phyloP scores from a whole-genome alignment of 1,284 basidiomycete genomes.

The Leccinum subspadiceum region DNA sequence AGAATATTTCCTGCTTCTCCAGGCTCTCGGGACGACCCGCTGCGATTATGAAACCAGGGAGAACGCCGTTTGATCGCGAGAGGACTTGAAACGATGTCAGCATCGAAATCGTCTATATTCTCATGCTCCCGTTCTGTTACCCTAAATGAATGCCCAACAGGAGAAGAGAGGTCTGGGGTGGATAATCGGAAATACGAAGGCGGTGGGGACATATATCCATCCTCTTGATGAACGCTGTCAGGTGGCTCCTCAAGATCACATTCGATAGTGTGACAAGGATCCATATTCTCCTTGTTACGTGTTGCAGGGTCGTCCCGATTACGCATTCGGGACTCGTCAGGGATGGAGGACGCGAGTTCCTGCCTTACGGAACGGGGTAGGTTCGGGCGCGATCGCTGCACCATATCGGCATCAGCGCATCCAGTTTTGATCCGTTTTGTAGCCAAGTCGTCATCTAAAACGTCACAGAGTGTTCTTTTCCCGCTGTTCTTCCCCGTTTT shows the following conservation, averaged over 20 bases:
- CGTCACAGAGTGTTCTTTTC: slow-evolving; percentile 67
- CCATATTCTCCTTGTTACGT: slow-evolving; percentile 41
- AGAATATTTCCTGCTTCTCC: slow-evolving; percentile 33
- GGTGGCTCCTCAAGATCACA: slow-evolving; percentile 26
- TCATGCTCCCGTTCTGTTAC: slow-evolving; percentile 12
- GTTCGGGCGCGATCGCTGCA: slow-evolving; percentile 35
- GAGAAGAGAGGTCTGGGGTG: slow-evolving; percentile 65
- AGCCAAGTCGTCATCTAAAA: slow-evolving; percentile 62
- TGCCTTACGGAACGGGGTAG: slow-evolving; percentile 20
- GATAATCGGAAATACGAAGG: slow-evolving; percentile 49
- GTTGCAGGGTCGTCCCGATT: slow-evolving; percentile 46
- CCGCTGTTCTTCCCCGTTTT: slow-evolving; percentile 61
- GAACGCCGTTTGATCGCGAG: slow-evolving; percentile 33
- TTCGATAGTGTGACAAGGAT: slow-evolving; percentile 34
- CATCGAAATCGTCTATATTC: slow-evolving; percentile 46
- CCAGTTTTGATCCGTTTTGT: slow-evolving; percentile 48
- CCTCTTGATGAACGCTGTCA: slow-evolving; percentile 57
- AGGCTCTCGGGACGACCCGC: slow-evolving; percentile 4
- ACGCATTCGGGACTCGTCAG: slow-evolving; percentile 16
- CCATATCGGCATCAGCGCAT: slow-evolving; percentile 17
- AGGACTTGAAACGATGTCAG: slow-evolving; percentile 64
- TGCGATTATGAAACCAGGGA: slow-evolving; percentile 16
- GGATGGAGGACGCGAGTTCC: slow-evolving; percentile 6
- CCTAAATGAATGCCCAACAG: slow-evolving; percentile 32
- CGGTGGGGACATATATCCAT: slow-evolving; percentile 72